These are phyloP conservation scores for Trichoderma sp. DNA, from an alignment of 2,329 filamentous ascomycete species.

Conservation along the genomic window DNA sequence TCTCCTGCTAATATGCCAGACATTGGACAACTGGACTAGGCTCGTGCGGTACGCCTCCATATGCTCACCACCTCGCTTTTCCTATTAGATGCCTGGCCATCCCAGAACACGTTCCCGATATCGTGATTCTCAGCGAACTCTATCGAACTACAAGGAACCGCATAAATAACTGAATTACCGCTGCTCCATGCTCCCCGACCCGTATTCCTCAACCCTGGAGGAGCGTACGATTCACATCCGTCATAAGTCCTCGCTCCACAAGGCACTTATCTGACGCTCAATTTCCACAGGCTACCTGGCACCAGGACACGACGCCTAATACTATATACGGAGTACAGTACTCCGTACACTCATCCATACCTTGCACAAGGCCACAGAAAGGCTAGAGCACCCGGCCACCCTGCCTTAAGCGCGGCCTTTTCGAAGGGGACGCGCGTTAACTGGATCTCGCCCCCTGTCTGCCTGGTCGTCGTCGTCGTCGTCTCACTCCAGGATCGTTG, in stretches of 20 bases:
- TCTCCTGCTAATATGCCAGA: neutral
- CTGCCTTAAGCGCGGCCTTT: neutral
- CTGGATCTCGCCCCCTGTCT: conserved; percentile 4
- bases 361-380: neutral
- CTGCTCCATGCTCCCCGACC: neutral
- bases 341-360: neutral
- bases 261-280: neutral
- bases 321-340: neutral
- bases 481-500: conserved; percentile 3
- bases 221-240: neutral
- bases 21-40: neutral
- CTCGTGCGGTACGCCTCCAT: neutral
- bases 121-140: neutral
- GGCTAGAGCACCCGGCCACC: neutral
- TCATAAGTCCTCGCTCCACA: neutral
- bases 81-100: neutral
- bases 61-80: neutral
- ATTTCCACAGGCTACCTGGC: neutral
- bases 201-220: neutral
- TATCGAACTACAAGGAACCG: neutral
- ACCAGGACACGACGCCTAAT: neutral
- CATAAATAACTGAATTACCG: neutral
- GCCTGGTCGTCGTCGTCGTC: neutral
- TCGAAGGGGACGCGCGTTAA: conserved; percentile 17
- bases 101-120: neutral